Percentiles rank a stretch among this genome's conserved stretches.
phyloP scores from a whole-genome alignment of 306 rosid species.

The Betula pendula region DNA sequence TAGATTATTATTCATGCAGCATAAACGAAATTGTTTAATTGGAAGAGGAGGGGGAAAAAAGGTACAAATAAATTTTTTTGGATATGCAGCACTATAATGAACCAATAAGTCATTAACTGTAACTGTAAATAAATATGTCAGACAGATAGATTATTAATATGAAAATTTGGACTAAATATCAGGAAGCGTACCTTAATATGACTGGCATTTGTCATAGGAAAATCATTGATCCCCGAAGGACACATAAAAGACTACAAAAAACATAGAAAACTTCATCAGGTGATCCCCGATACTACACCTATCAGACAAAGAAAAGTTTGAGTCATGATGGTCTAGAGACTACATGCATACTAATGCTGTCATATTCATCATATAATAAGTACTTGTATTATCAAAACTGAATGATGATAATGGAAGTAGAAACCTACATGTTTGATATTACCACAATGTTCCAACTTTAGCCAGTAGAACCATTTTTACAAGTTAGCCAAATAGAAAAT shows the following conservation, averaged over 20 bases:
- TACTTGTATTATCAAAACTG: background rate
- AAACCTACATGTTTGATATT: background rate
- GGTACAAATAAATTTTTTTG: background rate
- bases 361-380: background rate
- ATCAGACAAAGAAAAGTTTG: background rate
- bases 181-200: conserved; percentile 71
- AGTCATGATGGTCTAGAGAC: background rate
- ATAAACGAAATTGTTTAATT: background rate
- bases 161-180: background rate
- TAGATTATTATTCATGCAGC: background rate
- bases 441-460: background rate
- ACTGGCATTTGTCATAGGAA: conserved; percentile 79
- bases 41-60: conserved; percentile 6
- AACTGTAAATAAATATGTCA: conserved; percentile 11
- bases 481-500: background rate
- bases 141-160: background rate
- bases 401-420: background rate
- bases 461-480: conserved; percentile 5
- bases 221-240: conserved; percentile 93
- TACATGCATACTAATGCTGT: background rate
- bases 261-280: conserved; percentile 21
- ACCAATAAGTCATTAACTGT: conserved; percentile 2
- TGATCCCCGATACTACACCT: background rate
- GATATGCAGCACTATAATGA: conserved; percentile 11
- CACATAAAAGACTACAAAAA: conserved; percentile 88